These are phyloP conservation scores for Dothidotthia symphoricarpi DNA, from an alignment of 2,329 filamentous ascomycete species.

Conservation along the genomic window DNA sequence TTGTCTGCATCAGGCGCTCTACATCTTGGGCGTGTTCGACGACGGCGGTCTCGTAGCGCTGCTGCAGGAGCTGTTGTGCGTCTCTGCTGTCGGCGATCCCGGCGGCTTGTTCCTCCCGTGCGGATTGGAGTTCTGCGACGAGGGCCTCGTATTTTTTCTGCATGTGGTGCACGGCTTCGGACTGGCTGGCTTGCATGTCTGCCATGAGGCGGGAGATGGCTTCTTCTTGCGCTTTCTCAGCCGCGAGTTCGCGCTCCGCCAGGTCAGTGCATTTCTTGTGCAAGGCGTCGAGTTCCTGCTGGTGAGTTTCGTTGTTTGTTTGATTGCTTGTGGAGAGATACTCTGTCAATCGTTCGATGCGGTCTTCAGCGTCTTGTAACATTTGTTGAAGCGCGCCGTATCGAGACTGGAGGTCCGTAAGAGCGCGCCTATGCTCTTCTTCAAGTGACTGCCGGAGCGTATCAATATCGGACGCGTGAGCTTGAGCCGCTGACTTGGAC, in stretches of 20 bases:
- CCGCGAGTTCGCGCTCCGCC: conserved; percentile 27
- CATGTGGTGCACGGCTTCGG: conserved; percentile 34
- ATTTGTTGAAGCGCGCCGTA: conserved; percentile 23
- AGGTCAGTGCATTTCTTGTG: conserved; percentile 30
- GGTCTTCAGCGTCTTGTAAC: conserved; percentile 32
- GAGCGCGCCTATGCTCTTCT: conserved; percentile 18
- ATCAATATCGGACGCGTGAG: conserved; percentile 20
- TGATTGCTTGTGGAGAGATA: conserved; percentile 33
- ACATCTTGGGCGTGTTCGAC: conserved; percentile 9
- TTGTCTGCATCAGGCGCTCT: conserved; percentile 11
- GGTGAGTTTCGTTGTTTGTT: conserved; percentile 22
- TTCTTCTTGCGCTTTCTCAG: conserved; percentile 35
- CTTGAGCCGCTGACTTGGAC: conserved; percentile 13
- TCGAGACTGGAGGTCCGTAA: conserved; percentile 27
- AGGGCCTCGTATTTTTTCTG: conserved; percentile 36
- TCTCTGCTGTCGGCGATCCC: conserved; percentile 23
- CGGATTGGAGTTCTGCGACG: conserved; percentile 18
- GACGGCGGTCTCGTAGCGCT: conserved; percentile 17
- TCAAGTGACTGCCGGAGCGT: conserved; percentile 19
- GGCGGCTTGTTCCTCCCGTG: conserved; percentile 17
- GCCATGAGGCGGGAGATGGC: conserved; percentile 38
- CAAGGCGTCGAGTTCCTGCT: conserved; percentile 27
- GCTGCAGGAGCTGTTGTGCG: conserved; percentile 17
- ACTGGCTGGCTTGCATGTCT: conserved; percentile 35
- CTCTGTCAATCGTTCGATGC: conserved; percentile 30